phyloP scores from a whole-genome alignment of 228 moss, liverwort and hornwort genomes.

The Sphagnum magellanicum region DNA sequence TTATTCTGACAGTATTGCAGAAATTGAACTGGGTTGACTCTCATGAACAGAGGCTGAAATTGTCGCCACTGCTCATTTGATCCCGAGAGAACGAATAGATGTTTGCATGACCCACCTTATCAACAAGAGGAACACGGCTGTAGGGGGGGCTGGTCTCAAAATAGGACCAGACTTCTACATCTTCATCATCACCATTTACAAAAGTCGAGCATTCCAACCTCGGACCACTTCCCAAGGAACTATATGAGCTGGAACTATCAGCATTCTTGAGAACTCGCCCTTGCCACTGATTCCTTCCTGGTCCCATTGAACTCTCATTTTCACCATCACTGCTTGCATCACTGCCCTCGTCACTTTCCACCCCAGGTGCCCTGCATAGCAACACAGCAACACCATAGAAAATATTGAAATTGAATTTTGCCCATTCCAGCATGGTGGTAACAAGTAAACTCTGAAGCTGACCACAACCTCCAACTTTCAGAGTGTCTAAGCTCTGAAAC shows the following conservation, averaged over 20 bases:
- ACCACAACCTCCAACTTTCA: no score
- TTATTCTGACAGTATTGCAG: no score
- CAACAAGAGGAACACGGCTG: constrained; percentile 43
- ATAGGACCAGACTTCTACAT: constrained; percentile 9
- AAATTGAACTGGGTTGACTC: no score
- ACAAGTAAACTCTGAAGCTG: no score
- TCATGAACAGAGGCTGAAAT: no score
- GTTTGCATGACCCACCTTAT: constrained; percentile 24
- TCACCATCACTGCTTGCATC: constrained; percentile 49
- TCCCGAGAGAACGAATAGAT: no score
- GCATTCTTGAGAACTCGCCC: constrained; percentile 14
- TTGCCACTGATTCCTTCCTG: constrained; percentile 8
- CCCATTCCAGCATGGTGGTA: no score
- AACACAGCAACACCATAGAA: no score
- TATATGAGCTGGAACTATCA: constrained; percentile 23
- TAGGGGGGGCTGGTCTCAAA: constrained; percentile 37
- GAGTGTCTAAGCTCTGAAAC: no score
- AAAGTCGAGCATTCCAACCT: constrained; percentile 24
- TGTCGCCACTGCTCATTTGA: no score
- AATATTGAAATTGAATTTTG: no score
- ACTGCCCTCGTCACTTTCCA: constrained; percentile 31
- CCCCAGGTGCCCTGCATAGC: constrained; percentile 5
- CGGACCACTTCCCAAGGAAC: constrained; percentile 18
- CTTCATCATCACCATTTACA: constrained; percentile 17
- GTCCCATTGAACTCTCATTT: constrained; percentile 20